Percentiles rank a stretch among this genome's conserved stretches.
Evolutionary conservation across 1,139 yeast genomes (phyloP).

Genomic region (Magnusiomyces fungicola): DNA sequence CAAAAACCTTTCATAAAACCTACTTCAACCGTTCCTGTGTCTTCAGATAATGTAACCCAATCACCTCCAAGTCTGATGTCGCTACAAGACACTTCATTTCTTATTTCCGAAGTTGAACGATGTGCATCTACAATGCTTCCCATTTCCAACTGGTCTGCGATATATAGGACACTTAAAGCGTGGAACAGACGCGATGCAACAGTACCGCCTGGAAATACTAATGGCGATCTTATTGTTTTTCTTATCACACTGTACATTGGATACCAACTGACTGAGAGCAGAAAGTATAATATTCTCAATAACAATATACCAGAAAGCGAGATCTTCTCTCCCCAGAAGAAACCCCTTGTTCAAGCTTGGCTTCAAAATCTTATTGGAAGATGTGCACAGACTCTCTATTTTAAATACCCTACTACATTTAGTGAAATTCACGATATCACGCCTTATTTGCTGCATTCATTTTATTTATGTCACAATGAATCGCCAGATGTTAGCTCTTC

Average conservation of each 20-base stretch:
- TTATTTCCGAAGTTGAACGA: not conserved
- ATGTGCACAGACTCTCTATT: not conserved
- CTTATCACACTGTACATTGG: not conserved
- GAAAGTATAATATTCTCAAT: too few species aligned
- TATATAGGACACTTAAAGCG: not conserved
- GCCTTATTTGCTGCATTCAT: not conserved
- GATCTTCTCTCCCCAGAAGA: not conserved
- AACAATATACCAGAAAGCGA: not conserved
- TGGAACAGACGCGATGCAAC: not conserved
- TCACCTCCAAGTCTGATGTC: too few species aligned
- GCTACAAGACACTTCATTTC: too few species aligned
- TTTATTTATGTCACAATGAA: not conserved
- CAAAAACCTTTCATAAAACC: too few species aligned
- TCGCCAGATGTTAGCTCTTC: not conserved
- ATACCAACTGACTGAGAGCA: not conserved
- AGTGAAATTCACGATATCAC: slow-evolving; percentile 1
- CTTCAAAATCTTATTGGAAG: not conserved
- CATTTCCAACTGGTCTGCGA: not conserved
- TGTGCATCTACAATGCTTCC: not conserved
- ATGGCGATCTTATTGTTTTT: not conserved
- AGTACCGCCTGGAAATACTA: not conserved
- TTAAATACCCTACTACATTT: not conserved
- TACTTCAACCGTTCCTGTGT: too few species aligned
- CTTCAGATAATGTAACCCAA: too few species aligned
- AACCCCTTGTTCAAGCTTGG: not conserved